Base-by-base conservation (phyloP, 2,329 filamentous ascomycete species). In the Talaromyces marneffei region DNA sequence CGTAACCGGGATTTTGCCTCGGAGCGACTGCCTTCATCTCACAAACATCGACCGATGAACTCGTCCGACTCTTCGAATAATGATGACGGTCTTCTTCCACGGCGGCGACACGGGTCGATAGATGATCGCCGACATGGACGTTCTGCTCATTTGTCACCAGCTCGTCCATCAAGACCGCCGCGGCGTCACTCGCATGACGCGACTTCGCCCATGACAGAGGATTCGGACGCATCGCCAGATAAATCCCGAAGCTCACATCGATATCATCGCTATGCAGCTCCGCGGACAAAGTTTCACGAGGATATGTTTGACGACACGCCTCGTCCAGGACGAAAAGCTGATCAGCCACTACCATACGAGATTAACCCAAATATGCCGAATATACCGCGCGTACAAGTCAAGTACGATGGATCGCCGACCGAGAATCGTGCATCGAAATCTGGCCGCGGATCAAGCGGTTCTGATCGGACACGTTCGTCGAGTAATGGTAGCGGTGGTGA, bases 141-240 rank as follows among this genome's bases (percentile, higher is more conserved):
- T 16, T 66, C 64, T 14, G 65, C 66, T 3, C 67, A 73, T 57
- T 61, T 75, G 1, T 72, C 72, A 10, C 71, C 71, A 1, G 66
- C 66, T 4, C 62, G 65, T 3, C 37, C 65, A 14, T 62, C 65
- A 18, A 65, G 68, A 23, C 65, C 69, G 4, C 31, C 39, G n/a
- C 70, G 74, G 25, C 71, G 72, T 4, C 74, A 74, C 63, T 75
- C 72, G 2, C 74, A 77, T 48, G 74, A 77, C 25, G 61, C 56
- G 5, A 52, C 61, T 6, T 40, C 53, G 10, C 27, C 55, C 27
- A 3, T 57, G 63, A 8, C 64, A 18, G 48, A 60, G 6, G 59
- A 56, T 23, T 50, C 40, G 29, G 61, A 65, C 14, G 18, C 39
- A 6, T 20, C 42, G 16, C 40, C 31, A 10, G 35, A 52, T 14